Base-by-base conservation (phyloP, 2,329 filamentous ascomycete genomes). In the Colletotrichum neosansevieriae region DNA sequence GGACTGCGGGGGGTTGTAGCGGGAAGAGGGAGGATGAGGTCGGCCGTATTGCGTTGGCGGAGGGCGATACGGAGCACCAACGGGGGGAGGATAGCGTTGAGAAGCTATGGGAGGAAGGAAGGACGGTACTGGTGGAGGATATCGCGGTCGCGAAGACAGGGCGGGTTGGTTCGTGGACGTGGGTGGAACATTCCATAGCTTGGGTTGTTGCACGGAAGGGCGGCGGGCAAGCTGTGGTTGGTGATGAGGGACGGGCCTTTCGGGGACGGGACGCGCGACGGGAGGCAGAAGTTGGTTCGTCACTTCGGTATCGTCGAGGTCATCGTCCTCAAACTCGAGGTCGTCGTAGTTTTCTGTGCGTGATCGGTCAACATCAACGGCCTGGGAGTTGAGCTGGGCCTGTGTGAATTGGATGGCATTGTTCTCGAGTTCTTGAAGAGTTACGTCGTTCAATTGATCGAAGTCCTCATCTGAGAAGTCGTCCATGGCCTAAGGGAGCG, bases 391-490 rank as follows among this genome's bases (percentile, higher is more conserved):
- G 76, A 24, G 75, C 60, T 76, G 81, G 38, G 80, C 82, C 72
- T 89, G 87, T 4, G 89, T 91, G 72, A 84, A 84, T 72, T 86
- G 85, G 71, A 91, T 87, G 44, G 89, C 89, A 74, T 86, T 85
- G 73, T 86, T 85, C 75, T 92, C 89, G 70, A 92, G 85, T 75
- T 90, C 88, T 72, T 88, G 83, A 3, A 91, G 79, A 53, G 82
- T 82, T 70, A 85, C 84, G 70, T 85, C 82, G 71, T 88, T 86
- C 47, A 91, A 79, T 45, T 85, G 82, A 76, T 91, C 88, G 72
- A 92, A 82, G 69, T 84, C 88, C 75, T 90, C 89, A 75, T 91
- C 89, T 67, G 84, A 87, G 75, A 89, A 91, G 70, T 88, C 85
- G 79, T 89, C 87, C 79, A 85, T 85, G 57, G 32, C 61, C 17